Evolutionary conservation across 768 basidiomycete genomes (phyloP).

Genomic region (Termitomyces sp.): DNA sequence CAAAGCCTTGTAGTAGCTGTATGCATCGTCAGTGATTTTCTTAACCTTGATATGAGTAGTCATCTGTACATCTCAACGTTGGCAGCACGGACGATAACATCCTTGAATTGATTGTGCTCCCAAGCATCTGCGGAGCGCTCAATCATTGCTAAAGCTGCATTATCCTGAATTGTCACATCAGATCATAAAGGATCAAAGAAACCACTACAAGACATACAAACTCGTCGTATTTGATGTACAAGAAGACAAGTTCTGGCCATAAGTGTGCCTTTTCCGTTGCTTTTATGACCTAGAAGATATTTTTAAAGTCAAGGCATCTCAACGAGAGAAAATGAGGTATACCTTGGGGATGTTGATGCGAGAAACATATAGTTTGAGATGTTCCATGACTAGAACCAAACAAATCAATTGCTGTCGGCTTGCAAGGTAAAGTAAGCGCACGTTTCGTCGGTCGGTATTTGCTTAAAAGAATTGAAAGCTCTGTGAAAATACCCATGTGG

Average conservation of each 20-base stretch:
- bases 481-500: slow-evolving; percentile 99
- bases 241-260: slow-evolving; percentile 97
- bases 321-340: not conserved
- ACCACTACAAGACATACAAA: slow-evolving; percentile 44
- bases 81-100: slow-evolving; percentile 91
- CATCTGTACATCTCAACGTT: slow-evolving; percentile 88
- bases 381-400: slow-evolving; percentile 81
- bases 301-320: not conserved
- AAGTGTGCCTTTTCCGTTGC: slow-evolving; percentile 95
- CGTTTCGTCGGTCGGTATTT: slow-evolving; percentile 93
- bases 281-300: slow-evolving; percentile 68
- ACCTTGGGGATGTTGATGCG: slow-evolving; percentile 98
- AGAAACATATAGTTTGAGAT: slow-evolving; percentile 91
- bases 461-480: slow-evolving; percentile 86
- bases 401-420: not conserved
- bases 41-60: not conserved
- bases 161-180: slow-evolving; percentile 52
- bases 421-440: slow-evolving; percentile 31
- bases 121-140: slow-evolving; percentile 97
- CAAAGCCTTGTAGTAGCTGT: slow-evolving; percentile 90
- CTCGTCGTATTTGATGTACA: slow-evolving; percentile 98
- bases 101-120: slow-evolving; percentile 99
- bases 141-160: slow-evolving; percentile 97
- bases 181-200: not conserved
- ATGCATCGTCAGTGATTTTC: slow-evolving; percentile 6